These are phyloP conservation scores for Globisporangium mamillatum DNA, from an alignment of 352 stramenopile genomes.

Conservation along the genomic window DNA sequence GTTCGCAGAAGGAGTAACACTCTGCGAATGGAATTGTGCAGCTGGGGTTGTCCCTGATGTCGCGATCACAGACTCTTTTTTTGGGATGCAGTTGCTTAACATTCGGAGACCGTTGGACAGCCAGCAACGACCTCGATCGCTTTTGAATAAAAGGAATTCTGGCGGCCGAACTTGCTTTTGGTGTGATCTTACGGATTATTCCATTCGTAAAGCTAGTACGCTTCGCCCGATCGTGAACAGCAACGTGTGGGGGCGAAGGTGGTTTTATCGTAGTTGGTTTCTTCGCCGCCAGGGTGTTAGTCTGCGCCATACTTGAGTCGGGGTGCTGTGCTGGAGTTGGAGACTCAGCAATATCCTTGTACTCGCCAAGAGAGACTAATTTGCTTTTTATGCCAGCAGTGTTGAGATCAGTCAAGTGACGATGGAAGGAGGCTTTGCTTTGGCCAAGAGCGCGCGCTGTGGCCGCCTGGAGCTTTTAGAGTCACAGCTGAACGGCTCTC, in stretches of 20 bases:
- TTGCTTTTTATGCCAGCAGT: neutral
- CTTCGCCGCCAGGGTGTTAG: neutral
- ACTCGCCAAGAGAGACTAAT: neutral
- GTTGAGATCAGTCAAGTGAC: slow-evolving; percentile 3
- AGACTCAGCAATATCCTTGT: neutral
- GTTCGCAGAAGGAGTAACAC: neutral
- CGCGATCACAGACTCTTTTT: neutral
- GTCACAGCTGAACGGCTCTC: neutral
- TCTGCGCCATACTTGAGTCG: neutral
- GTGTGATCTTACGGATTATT: neutral
- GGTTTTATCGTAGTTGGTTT: neutral
- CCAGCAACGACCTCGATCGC: neutral
- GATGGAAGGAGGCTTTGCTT: neutral
- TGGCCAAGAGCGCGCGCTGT: neutral
- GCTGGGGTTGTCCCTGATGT: neutral
- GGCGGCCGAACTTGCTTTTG: neutral
- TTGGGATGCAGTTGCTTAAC: neutral
- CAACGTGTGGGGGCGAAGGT: neutral
- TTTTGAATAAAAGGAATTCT: neutral
- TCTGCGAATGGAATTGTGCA: neutral
- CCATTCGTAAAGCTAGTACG: slow-evolving; percentile 1
- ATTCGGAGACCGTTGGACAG: neutral
- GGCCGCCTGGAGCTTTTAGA: neutral
- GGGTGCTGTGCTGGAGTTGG: neutral
- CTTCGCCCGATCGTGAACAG: neutral